Percentiles rank a stretch among this genome's conserved stretches.
These are phyloP conservation scores for Anisodus acutangulus DNA, from an alignment of 257 asterid genomes.

Conservation along the genomic window DNA sequence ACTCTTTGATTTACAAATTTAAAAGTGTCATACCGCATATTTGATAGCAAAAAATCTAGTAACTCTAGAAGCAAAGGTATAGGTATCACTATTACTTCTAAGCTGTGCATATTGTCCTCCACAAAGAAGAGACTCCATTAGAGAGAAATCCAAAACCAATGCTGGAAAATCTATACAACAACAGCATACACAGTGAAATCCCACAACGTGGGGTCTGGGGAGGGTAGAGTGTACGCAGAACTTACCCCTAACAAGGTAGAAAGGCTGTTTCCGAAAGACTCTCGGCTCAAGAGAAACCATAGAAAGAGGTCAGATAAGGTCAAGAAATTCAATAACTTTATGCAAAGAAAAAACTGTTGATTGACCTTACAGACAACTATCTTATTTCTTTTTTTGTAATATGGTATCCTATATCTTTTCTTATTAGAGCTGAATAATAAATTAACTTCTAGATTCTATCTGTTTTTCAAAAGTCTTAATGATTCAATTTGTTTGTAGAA, in stretches of 20 bases:
- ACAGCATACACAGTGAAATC: too few relatives aligned
- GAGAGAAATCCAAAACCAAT: not conserved
- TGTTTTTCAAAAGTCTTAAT: conserved; percentile 3
- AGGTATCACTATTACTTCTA: not conserved
- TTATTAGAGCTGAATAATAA: not conserved
- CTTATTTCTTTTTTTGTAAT: not conserved
- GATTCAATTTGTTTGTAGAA: not conserved
- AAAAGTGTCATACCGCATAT: not conserved
- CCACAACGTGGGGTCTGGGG: too few relatives aligned
- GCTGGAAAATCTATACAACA: not conserved
- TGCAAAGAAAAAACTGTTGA: not conserved
- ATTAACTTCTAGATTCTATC: not conserved
- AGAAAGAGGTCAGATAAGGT: too few relatives aligned
- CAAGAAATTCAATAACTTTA: not conserved
- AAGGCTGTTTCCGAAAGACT: too few relatives aligned
- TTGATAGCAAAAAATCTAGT: not conserved
- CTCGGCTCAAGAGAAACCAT: too few relatives aligned
- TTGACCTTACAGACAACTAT: not conserved
- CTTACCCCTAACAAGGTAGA: too few relatives aligned
- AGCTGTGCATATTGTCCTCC: not conserved
- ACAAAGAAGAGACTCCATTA: not conserved
- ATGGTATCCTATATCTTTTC: not conserved
- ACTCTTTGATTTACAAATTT: not conserved
- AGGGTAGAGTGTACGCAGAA: too few relatives aligned
- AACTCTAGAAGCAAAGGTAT: conserved; percentile 1